Conservation (phyloP, 2,329 filamentous ascomycete genomes). For the Camillea tinctor region DNA sequence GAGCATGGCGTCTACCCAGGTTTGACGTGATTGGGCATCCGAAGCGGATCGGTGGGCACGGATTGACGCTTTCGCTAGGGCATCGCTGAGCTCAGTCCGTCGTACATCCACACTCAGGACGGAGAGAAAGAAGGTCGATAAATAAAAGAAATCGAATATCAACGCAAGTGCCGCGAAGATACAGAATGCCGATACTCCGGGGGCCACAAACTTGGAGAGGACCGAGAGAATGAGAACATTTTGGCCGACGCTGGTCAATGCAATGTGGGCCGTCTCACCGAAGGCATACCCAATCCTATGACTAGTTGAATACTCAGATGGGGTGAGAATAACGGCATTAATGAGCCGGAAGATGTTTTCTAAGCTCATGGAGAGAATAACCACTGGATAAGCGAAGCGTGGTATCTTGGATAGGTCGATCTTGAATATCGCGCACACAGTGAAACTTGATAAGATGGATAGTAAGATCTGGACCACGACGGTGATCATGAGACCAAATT, state of each 20-base stretch:
- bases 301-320: constrained; percentile 65
- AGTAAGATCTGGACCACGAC: constrained; percentile 68
- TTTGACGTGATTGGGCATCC: constrained; percentile 36
- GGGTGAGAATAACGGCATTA: constrained; percentile 72
- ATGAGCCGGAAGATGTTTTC: constrained; percentile 79
- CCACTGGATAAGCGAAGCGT: constrained; percentile 70
- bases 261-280: constrained; percentile 69
- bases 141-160: constrained; percentile 73
- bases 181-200: constrained; percentile 73
- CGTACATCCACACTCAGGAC: constrained; percentile 78
- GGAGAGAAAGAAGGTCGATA: constrained; percentile 77
- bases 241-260: constrained; percentile 65
- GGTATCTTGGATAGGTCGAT: constrained; percentile 75
- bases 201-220: constrained; percentile 65
- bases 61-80: constrained; percentile 57
- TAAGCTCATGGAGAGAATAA: constrained; percentile 73
- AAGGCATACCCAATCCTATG: constrained; percentile 71
- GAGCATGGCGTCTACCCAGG: constrained; percentile 62
- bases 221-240: constrained; percentile 66
- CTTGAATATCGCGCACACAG: constrained; percentile 72
- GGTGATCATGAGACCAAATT: constrained; percentile 68
- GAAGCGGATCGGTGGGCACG: constrained; percentile 31
- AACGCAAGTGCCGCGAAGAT: constrained; percentile 73
- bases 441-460: constrained; percentile 77
- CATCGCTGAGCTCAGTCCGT: constrained; percentile 72